phyloP scores from a whole-genome alignment of 2,329 filamentous ascomycete genomes.

The Ophiostoma triangulosporum region DNA sequence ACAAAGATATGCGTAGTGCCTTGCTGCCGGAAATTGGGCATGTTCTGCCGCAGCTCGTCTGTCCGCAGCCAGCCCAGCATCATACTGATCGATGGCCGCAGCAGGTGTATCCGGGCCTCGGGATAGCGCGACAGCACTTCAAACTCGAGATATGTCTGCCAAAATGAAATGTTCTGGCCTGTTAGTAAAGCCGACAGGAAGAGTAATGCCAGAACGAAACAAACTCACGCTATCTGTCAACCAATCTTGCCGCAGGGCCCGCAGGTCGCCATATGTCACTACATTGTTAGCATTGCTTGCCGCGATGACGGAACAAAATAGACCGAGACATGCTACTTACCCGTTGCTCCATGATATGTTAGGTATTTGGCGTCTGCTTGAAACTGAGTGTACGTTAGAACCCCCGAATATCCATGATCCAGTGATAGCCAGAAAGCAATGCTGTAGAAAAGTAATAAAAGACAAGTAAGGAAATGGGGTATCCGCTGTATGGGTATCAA shows the following conservation, averaged over 20 bases:
- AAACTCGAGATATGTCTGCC: conserved; percentile 93
- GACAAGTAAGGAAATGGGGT: too few relatives aligned
- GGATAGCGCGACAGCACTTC: conserved; percentile 72
- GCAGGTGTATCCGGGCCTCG: conserved; percentile 73
- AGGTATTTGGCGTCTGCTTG: conserved; percentile 5
- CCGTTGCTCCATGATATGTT: conserved; percentile 5
- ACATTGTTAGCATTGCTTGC: conserved; percentile 1
- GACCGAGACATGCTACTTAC: background rate
- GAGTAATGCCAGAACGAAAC: background rate
- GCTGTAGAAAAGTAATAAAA: background rate
- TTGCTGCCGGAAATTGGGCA: conserved; percentile 56
- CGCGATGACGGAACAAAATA: background rate
- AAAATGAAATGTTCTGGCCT: conserved; percentile 78
- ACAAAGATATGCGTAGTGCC: conserved; percentile 86
- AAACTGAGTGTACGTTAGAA: background rate
- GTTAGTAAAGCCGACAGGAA: conserved; percentile 13
- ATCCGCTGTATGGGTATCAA: too few relatives aligned
- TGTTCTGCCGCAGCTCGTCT: conserved; percentile 17
- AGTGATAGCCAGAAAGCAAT: background rate
- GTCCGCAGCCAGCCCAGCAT: conserved; percentile 39
- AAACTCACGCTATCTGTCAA: conserved; percentile 76
- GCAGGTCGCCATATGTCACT: conserved; percentile 85
- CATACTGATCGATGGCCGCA: conserved; percentile 89
- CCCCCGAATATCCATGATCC: background rate
- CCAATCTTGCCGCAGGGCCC: conserved; percentile 84